Conservation (phyloP, 495 filamentous ascomycete species). For the Talaromyces adpressus region DNA sequence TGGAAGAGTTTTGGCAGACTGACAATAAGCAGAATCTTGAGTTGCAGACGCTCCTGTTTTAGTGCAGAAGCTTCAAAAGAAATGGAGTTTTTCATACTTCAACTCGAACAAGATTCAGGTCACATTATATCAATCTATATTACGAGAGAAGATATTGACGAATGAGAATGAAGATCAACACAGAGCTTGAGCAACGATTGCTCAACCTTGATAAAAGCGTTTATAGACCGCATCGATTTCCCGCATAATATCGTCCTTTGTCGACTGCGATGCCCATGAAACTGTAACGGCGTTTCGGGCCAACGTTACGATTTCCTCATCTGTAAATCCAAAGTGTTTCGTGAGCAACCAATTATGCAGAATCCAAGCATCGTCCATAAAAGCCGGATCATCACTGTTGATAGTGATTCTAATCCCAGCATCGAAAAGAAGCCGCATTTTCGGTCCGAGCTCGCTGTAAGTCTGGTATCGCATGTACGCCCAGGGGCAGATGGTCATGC, state of each 20-base stretch:
- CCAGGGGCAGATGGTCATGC: constrained; percentile 35
- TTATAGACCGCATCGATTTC: neutral
- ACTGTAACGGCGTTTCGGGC: constrained; percentile 30
- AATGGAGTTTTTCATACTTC: too few relatives aligned
- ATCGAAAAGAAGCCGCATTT: constrained; percentile 28
- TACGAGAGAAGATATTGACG: too few relatives aligned
- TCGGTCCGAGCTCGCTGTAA: constrained; percentile 27
- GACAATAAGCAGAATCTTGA: neutral
- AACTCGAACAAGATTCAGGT: too few relatives aligned
- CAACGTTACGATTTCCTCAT: constrained; percentile 28
- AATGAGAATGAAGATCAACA: neutral
- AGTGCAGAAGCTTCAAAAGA: neutral
- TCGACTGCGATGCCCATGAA: constrained; percentile 21
- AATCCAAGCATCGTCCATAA: constrained; percentile 38
- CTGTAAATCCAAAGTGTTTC: constrained; percentile 24
- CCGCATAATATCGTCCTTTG: neutral
- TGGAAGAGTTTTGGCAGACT: neutral
- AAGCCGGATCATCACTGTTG: constrained; percentile 35
- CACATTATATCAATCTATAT: too few relatives aligned
- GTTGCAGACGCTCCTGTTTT: neutral
- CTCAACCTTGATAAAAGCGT: neutral
- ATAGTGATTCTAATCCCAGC: constrained; percentile 27
- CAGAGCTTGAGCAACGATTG: neutral
- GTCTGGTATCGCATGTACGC: constrained; percentile 30
- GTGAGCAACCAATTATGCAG: constrained; percentile 26